phyloP scores from a whole-genome alignment of 2,329 filamentous ascomycete species.

The Microascus cirrosus region DNA sequence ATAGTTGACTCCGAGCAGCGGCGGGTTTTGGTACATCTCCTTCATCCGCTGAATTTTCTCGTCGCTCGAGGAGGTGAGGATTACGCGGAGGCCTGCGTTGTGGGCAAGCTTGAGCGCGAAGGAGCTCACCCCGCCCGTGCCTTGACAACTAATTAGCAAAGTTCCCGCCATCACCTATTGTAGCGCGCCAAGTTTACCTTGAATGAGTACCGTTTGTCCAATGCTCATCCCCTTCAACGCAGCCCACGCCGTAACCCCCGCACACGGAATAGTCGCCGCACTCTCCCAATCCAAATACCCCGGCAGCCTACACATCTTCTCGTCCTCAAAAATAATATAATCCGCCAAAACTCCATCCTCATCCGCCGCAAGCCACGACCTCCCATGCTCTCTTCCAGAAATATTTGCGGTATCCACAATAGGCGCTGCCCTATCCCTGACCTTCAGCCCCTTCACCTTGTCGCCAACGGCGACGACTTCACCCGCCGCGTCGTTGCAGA shows the following conservation, averaged over 20 bases:
- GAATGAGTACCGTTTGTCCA: background rate
- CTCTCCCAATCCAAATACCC: constrained; percentile 21
- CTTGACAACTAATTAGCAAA: background rate
- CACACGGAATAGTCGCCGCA: constrained; percentile 26
- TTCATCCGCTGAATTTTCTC: constrained; percentile 18
- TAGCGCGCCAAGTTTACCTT: background rate
- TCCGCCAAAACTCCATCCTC: constrained; percentile 30
- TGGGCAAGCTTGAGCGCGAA: constrained; percentile 11
- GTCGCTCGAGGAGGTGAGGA: constrained; percentile 24
- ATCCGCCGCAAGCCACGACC: constrained; percentile 28
- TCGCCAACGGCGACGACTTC: constrained; percentile 26
- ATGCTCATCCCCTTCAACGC: constrained; percentile 15
- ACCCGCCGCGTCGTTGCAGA: constrained; percentile 27
- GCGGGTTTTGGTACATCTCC: constrained; percentile 11
- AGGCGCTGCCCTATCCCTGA: background rate
- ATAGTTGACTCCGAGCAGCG: constrained; percentile 12
- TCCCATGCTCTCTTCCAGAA: background rate
- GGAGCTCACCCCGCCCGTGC: background rate
- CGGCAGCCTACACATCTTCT: constrained; percentile 21
- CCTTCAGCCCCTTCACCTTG: background rate
- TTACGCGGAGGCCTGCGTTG: constrained; percentile 19
- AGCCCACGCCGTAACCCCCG: constrained; percentile 31
- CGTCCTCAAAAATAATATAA: constrained; percentile 27
- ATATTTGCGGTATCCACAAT: background rate
- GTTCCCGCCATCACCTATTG: background rate